Evolutionary conservation across 352 stramenopile genomes (phyloP).

Genomic region (Globisporangium lucens): DNA sequence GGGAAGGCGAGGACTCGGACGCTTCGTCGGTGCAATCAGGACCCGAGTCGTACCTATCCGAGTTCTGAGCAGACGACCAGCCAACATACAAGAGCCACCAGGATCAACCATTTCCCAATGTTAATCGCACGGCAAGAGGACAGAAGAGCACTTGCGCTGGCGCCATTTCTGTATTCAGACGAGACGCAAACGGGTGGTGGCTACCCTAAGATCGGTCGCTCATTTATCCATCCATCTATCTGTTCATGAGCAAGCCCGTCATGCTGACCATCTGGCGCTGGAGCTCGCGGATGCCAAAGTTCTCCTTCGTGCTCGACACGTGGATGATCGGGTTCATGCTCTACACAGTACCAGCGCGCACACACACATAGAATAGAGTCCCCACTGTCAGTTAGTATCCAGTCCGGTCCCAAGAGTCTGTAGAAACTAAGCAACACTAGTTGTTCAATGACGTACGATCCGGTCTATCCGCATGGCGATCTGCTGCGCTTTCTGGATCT

Average conservation of each 20-base stretch:
- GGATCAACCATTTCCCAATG: not conserved
- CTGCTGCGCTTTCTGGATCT: conserved; percentile 49
- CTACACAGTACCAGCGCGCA: conserved; percentile 19
- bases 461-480: conserved; percentile 43
- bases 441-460: conserved; percentile 29
- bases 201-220: not conserved
- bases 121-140: not conserved
- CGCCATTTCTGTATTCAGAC: not conserved
- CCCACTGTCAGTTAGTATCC: not conserved
- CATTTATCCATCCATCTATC: not conserved
- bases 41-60: conserved; percentile 27
- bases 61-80: conserved; percentile 24
- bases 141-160: not conserved
- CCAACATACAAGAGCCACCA: not conserved
- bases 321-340: conserved; percentile 84
- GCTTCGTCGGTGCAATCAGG: conserved; percentile 24
- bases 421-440: too few relatives aligned
- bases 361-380: not conserved
- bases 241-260: conserved; percentile 41
- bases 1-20: conserved; percentile 19
- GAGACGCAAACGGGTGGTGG: not conserved
- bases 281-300: conserved; percentile 72
- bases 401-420: too few relatives aligned
- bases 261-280: conserved; percentile 71
- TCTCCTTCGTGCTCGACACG: conserved; percentile 73